These are phyloP conservation scores for Fusarium bactridioides DNA, from an alignment of 2,329 filamentous ascomycete genomes.

Conservation along the genomic window DNA sequence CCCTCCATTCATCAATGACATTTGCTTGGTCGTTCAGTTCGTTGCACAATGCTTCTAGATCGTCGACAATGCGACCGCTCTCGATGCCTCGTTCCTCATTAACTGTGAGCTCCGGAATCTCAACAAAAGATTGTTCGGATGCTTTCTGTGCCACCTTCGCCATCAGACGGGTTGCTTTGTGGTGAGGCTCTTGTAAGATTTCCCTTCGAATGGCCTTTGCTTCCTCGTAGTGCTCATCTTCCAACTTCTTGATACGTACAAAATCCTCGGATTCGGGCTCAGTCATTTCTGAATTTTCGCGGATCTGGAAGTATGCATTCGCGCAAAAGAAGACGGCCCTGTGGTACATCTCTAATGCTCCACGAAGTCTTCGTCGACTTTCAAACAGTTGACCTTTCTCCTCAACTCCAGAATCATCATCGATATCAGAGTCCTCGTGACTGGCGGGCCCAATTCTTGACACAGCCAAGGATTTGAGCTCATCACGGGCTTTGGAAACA, in stretches of 20 bases:
- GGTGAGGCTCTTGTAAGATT: slow-evolving; percentile 67
- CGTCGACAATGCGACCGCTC: slow-evolving; percentile 70
- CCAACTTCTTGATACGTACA: slow-evolving; percentile 70
- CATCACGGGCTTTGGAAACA: slow-evolving; percentile 70
- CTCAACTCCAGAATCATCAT: slow-evolving; percentile 47
- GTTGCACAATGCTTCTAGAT: slow-evolving; percentile 69
- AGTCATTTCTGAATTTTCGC: slow-evolving; percentile 71
- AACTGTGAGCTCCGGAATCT: slow-evolving; percentile 66
- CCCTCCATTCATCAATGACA: slow-evolving; percentile 77
- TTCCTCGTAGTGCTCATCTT: slow-evolving; percentile 76
- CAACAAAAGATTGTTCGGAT: slow-evolving; percentile 62
- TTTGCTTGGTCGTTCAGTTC: slow-evolving; percentile 76
- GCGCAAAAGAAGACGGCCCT: slow-evolving; percentile 84
- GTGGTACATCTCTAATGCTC: slow-evolving; percentile 81
- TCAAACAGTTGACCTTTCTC: slow-evolving; percentile 58
- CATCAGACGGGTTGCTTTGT: slow-evolving; percentile 62
- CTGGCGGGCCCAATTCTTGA: slow-evolving; percentile 3
- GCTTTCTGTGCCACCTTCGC: slow-evolving; percentile 63
- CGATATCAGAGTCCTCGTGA: slow-evolving; percentile 25
- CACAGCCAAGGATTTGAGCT: slow-evolving; percentile 61
- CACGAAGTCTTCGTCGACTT: slow-evolving; percentile 70
- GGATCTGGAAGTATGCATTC: slow-evolving; percentile 85
- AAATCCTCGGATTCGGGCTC: slow-evolving; percentile 73
- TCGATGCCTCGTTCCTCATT: slow-evolving; percentile 73
- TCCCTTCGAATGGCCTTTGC: slow-evolving; percentile 83